Base-by-base conservation (phyloP, 1,139 yeast genomes). In the Geotrichum klebahnii region DNA sequence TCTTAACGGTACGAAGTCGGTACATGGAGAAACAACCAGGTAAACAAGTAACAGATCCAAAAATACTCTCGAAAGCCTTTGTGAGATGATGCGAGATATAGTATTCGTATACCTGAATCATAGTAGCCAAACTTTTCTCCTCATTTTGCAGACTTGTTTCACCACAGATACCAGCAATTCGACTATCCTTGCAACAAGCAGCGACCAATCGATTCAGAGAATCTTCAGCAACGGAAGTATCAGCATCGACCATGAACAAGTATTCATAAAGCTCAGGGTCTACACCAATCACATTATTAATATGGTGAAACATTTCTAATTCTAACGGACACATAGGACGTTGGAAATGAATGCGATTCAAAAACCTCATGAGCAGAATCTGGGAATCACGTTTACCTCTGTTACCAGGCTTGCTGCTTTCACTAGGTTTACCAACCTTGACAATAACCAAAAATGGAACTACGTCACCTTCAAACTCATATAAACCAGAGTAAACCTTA, bases 331-430 rank as follows among this genome's bases (percentile, higher is more conserved):
- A 63, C 75, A 71, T 71, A 3, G 75, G 72, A 37, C 66, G 51
- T 44, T 68, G 62, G 53, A 68, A 68, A 51, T 71, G 75, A 12
- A 71, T 74, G 22, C 73, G 63, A 57, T 71, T 71, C 53, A 71
- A 54, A 59, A 71, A 71, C 34, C 71, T 59, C 72, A 71, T 70
- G 44, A 71, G 57, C 39, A 71, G 36, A 62, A 70, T 59, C 56
- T 71, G 75, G 2, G 75, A 71, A 53, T 71, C 75, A 49, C 75
- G 72, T 61, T 71, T 71, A 46, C 75, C 75, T 44, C 75, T 62
- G 53, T 71, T 71, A 37, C 75, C 75, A 3, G 75, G 75, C 24
- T 69, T 60, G 52, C 63, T 64, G 24, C 59, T 65, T 54, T 71
- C 75, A n/a, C 68, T 62, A 8, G 73, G 72, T 48, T 68, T 70